phyloP scores from a whole-genome alignment of 805 yeast genomes.

The Starmerella kuoi region DNA sequence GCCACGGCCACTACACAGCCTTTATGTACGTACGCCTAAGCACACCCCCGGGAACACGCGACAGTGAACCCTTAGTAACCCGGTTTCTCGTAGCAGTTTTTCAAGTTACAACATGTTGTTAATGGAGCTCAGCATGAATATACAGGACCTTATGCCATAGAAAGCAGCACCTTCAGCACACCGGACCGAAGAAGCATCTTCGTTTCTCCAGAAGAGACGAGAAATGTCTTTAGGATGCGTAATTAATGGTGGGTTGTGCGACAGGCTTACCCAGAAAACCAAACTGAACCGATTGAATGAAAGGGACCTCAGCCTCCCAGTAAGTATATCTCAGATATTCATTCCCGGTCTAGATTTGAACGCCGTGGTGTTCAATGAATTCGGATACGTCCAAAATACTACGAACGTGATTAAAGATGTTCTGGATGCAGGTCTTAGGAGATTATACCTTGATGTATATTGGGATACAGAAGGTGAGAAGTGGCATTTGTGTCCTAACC shows the following conservation, averaged over 20 bases:
- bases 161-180: no score
- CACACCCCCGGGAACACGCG: no score
- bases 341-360: conserved; percentile 30
- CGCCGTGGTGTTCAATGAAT: conserved; percentile 23
- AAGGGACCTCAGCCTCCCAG: conserved; percentile 28
- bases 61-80: no score
- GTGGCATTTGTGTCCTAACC: conserved; percentile 48
- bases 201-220: no score
- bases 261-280: conserved; percentile 15
- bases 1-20: no score
- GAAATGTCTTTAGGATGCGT: conserved; percentile 20
- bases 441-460: conserved; percentile 37
- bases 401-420: conserved; percentile 20
- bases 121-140: no score
- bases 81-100: no score
- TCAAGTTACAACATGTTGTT: no score
- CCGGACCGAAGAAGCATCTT: no score
- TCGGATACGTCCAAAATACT: conserved; percentile 27
- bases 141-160: no score
- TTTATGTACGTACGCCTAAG: no score
- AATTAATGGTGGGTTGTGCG: conserved; percentile 19
- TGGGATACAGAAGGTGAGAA: conserved; percentile 34
- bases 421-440: conserved; percentile 30
- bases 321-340: conserved; percentile 27
- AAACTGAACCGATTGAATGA: conserved; percentile 25